Percentiles rank a stretch among this genome's conserved stretches.
These are phyloP conservation scores for Podaxis mareebaensis DNA, from an alignment of 768 basidiomycete genomes.

Conservation along the genomic window DNA sequence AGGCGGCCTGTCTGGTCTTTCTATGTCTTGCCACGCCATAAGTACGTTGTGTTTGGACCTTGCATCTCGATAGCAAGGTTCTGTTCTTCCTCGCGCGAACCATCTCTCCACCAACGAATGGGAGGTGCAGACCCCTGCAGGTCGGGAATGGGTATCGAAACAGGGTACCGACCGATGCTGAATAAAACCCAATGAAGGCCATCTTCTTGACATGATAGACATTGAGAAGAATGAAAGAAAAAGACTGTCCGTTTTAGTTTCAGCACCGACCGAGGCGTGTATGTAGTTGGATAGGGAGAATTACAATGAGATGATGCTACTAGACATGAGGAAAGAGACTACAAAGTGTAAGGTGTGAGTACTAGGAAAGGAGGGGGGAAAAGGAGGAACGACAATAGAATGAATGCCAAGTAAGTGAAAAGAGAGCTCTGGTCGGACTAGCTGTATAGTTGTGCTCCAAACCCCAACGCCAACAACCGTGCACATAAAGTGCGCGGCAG, in stretches of 20 bases:
- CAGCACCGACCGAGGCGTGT: slow-evolving; percentile 4
- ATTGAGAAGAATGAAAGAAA: background rate
- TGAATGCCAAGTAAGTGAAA: slow-evolving; percentile 4
- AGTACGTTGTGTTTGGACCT: no score
- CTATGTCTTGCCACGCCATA: no score
- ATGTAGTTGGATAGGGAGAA: slow-evolving; percentile 11
- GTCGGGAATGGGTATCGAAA: no score
- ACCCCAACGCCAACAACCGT: background rate
- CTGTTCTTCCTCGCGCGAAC: no score
- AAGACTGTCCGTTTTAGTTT: background rate
- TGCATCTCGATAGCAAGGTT: no score
- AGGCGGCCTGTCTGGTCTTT: background rate
- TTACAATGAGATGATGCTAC: slow-evolving; percentile 14
- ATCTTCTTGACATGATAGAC: background rate
- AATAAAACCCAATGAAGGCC: background rate
- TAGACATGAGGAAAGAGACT: slow-evolving; percentile 1
- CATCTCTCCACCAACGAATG: no score
- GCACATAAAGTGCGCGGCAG: background rate
- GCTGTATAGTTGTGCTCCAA: slow-evolving; percentile 5
- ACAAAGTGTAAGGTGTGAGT: slow-evolving; percentile 12
- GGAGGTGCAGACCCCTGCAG: no score
- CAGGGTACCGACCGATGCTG: background rate
- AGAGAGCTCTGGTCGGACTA: background rate
- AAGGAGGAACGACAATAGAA: background rate
- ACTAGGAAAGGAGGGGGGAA: background rate